Conservation (phyloP, 768 basidiomycete genomes). For the Neoboletus magnificus region DNA sequence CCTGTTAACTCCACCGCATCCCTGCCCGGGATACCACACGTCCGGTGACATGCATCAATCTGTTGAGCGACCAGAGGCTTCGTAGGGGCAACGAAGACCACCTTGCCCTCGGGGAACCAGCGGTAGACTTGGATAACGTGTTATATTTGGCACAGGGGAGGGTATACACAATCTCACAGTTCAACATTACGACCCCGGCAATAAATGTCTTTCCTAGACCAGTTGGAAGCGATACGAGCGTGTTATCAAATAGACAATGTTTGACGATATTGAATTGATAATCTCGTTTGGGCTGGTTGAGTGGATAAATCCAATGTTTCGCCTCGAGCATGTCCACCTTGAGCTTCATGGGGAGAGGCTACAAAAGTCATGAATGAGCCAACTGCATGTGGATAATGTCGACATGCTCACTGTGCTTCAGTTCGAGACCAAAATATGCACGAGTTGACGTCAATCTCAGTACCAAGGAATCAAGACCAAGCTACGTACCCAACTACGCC, state of each 20-base stretch:
- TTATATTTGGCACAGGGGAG: conserved; percentile 1
- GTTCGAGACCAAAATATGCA: background rate
- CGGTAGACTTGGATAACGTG: conserved; percentile 61
- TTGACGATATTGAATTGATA: conserved; percentile 95
- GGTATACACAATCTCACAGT: conserved; percentile 53
- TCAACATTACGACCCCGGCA: conserved; percentile 94
- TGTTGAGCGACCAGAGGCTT: conserved; percentile 97
- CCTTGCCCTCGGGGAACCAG: conserved; percentile 90
- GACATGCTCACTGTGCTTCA: conserved; percentile 30
- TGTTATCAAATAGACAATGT: conserved; percentile 85
- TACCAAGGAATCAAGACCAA: background rate
- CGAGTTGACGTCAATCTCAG: conserved; percentile 3
- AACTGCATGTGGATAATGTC: too few species aligned
- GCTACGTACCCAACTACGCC: conserved; percentile 52
- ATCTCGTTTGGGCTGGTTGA: conserved; percentile 82
- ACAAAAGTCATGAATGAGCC: conserved; percentile 2
- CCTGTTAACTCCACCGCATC: conserved; percentile 90
- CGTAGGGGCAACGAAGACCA: conserved; percentile 94
- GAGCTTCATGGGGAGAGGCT: conserved; percentile 79
- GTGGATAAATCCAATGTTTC: conserved; percentile 88
- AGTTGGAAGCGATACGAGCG: conserved; percentile 90
- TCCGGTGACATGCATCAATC: conserved; percentile 86
- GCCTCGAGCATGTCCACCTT: conserved; percentile 71
- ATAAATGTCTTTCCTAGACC: conserved; percentile 98
- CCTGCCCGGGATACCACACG: conserved; percentile 86